Percentiles rank a stretch among this genome's conserved stretches.
Conservation (phyloP, 768 basidiomycete species). For the Pleurotus cornucopiae region DNA sequence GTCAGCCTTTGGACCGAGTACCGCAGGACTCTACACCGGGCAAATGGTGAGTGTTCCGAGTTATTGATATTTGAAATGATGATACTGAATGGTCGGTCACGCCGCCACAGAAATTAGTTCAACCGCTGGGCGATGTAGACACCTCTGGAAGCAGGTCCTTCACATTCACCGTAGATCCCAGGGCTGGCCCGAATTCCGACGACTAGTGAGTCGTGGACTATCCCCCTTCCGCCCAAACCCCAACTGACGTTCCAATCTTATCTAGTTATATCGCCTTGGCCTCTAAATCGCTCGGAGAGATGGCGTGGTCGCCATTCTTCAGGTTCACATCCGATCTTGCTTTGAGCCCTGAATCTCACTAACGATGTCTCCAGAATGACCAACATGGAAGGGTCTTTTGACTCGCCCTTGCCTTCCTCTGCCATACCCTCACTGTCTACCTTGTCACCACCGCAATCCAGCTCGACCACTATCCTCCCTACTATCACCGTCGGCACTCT, state of each 20-base stretch:
- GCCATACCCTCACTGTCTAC: conserved; percentile 27
- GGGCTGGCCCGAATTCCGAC: conserved; percentile 53
- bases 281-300: conserved; percentile 25
- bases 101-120: conserved; percentile 45
- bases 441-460: conserved; percentile 30
- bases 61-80: background rate
- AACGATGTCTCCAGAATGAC: conserved; percentile 35
- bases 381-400: conserved; percentile 58
- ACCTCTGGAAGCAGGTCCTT: conserved; percentile 44
- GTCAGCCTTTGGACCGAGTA: conserved; percentile 45
- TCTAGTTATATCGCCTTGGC: conserved; percentile 61
- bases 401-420: conserved; percentile 42
- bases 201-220: conserved; percentile 43
- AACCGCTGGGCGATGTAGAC: conserved; percentile 52
- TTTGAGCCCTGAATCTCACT: background rate
- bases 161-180: conserved; percentile 53
- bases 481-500: conserved; percentile 33
- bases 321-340: conserved; percentile 30
- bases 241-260: conserved; percentile 8
- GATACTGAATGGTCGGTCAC: background rate
- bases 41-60: conserved; percentile 36
- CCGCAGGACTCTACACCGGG: conserved; percentile 57
- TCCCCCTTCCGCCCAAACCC: background rate
- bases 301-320: conserved; percentile 53
- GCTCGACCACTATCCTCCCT: conserved; percentile 35